Evolutionary conservation across 306 rosid species (phyloP).

Genomic region (Spatholobus suberectus): DNA sequence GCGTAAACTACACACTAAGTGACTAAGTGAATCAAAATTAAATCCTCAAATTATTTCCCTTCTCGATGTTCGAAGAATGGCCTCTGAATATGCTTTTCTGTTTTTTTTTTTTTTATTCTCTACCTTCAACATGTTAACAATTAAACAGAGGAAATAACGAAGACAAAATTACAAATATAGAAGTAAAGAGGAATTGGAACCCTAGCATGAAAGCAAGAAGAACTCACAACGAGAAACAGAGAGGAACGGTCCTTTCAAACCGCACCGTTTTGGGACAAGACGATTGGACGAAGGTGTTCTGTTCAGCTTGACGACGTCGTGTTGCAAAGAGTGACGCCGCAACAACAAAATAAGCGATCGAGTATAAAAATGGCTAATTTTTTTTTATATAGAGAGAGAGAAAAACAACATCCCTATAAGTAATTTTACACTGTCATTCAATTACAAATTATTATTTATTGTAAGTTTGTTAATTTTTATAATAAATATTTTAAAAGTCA

Average conservation of each 20-base stretch:
- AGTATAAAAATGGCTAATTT: not conserved
- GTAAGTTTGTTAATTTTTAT: too few relatives aligned
- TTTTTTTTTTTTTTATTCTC: not conserved
- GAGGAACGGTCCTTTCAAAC: not conserved
- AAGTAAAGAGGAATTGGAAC: not conserved
- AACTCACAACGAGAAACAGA: not conserved
- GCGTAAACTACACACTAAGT: not conserved
- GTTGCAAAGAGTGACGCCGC: not conserved
- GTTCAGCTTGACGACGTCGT: not conserved
- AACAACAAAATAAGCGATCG: not conserved
- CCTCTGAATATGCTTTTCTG: not conserved
- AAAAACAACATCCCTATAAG: too few relatives aligned
- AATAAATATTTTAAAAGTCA: too few relatives aligned
- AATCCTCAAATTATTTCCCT: not conserved
- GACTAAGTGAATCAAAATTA: not conserved
- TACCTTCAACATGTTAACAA: not conserved
- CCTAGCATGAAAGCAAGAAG: constrained; percentile 9
- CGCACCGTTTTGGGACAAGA: not conserved
- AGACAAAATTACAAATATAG: not conserved
- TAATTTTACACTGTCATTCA: too few relatives aligned
- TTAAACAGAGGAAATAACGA: not conserved
- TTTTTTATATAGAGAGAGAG: too few relatives aligned
- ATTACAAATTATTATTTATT: too few relatives aligned
- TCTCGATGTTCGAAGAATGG: not conserved
- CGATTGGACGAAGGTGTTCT: not conserved